Base-by-base conservation (phyloP, 1,284 basidiomycete genomes). In the Moesziomyces sp. region DNA sequence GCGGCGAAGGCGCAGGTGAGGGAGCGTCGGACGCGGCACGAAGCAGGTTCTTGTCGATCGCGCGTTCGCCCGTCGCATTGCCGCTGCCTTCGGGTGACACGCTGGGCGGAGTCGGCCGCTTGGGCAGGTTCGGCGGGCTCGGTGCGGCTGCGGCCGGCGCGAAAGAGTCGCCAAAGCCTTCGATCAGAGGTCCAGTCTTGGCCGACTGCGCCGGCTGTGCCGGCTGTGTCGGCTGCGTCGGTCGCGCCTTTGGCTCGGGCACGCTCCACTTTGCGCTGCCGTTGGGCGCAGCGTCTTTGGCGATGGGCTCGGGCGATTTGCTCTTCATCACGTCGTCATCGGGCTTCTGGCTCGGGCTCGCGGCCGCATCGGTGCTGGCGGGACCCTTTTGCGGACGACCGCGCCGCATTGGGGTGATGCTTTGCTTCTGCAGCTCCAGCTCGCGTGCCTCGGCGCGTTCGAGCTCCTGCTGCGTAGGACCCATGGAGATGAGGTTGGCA, bases 351-450 rank as follows among this genome's bases (percentile, higher is more conserved):
- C 23, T 28, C 1, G 54, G 46, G 47, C 21, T 21, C 21, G 21
- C 21, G 21, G 66, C 52, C 10, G 67, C 64, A 16, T 28, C 49
- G 43, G 35, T 48, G 28, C 64, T 52, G 5, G 57, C 46, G 1
- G 74, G 35, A 2, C 52, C 19, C 46, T 83, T 83, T 3, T 52
- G 56, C 13, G 85, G 85, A 21, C 85, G 72, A 0, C 85, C 85
- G 4, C 85, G 74, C 6, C 85, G 77, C 85, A 86, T 86, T 4
- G 84, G 84, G 0, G 82, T 81, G 59, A 85, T 81, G 23, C 69
- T 70, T 33, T 80, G 76, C 18, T 61, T 72, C 42, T 77, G 66
- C 61, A 70, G 53, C 56, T 66, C 71, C 23, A 78, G 49, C 33
- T 75, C 64, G 18, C 61, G 52, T 2, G 76, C 64, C 33, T 81